A percentile compares a stretch with the other conserved stretches of the same genome.
These are phyloP conservation scores for Solanum hybrid DNA, from an alignment of 305 asterid species.

Conservation along the genomic window DNA sequence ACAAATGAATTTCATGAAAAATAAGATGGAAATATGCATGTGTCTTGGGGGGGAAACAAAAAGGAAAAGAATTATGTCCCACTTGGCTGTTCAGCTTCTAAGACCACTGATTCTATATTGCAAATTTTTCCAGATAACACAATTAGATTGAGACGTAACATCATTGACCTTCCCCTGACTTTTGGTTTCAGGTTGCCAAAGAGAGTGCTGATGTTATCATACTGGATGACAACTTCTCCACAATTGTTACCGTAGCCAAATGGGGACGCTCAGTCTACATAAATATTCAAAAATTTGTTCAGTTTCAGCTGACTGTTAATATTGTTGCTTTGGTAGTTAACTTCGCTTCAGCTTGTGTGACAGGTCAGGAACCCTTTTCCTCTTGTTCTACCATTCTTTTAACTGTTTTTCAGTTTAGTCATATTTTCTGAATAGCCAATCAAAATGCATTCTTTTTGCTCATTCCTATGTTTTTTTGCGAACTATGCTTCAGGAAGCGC, in stretches of 20 bases:
- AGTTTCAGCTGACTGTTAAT: conserved; percentile 21
- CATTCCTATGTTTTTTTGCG: background rate
- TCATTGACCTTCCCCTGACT: background rate
- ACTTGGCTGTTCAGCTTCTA: background rate
- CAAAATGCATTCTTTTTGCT: background rate
- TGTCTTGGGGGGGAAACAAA: background rate
- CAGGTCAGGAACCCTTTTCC: conserved; percentile 40
- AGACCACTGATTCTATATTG: background rate
- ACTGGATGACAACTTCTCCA: conserved; percentile 16
- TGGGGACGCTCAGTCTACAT: conserved; percentile 23
- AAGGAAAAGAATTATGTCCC: background rate
- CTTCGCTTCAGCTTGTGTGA: conserved; percentile 48
- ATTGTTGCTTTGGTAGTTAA: conserved; percentile 14
- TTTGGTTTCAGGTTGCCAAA: conserved; percentile 15
- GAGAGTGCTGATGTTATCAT: conserved; percentile 33
- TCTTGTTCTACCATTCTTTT: conserved; percentile 7
- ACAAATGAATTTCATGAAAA: background rate
- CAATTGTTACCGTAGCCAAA: conserved; percentile 16
- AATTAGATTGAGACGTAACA: background rate
- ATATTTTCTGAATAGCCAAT: background rate
- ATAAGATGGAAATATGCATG: background rate
- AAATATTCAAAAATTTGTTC: conserved; percentile 19
- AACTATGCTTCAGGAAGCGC: conserved; percentile 48
- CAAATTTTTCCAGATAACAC: background rate
- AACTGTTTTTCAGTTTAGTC: background rate